These are phyloP conservation scores for Aureobasidium uvarum DNA, from an alignment of 2,329 filamentous ascomycete species.

Conservation along the genomic window DNA sequence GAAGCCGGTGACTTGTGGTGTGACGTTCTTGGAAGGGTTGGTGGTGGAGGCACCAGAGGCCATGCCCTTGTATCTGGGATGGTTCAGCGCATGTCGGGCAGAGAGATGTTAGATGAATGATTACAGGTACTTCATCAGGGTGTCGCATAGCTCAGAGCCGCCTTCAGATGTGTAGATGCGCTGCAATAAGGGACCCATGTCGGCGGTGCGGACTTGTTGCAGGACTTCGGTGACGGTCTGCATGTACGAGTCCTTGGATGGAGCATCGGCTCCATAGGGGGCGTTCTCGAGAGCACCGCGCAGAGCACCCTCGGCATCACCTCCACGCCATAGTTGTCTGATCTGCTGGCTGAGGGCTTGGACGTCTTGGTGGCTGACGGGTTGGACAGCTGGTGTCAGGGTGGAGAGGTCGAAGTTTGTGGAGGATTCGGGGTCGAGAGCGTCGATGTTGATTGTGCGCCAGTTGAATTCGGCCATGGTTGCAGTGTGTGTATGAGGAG, in stretches of 20 bases:
- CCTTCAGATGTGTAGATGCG: constrained; percentile 74
- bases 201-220: constrained; percentile 91
- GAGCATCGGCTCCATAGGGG: constrained; percentile 62
- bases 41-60: constrained; percentile 35
- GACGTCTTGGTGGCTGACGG: constrained; percentile 73
- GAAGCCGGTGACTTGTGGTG: constrained; percentile 83
- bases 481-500: not conserved
- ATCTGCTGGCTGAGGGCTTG: constrained; percentile 77
- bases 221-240: constrained; percentile 88
- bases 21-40: constrained; percentile 46
- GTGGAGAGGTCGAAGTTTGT: constrained; percentile 88
- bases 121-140: constrained; percentile 96
- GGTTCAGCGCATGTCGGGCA: not conserved
- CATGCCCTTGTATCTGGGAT: constrained; percentile 85
- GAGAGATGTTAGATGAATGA: constrained; percentile 38
- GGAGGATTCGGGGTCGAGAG: constrained; percentile 83
- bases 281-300: constrained; percentile 80
- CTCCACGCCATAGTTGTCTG: constrained; percentile 80
- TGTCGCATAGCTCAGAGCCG: constrained; percentile 82
- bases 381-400: constrained; percentile 71
- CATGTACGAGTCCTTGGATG: constrained; percentile 72
- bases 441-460: constrained; percentile 93
- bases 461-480: constrained; percentile 57
- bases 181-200: constrained; percentile 87
- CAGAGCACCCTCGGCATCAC: constrained; percentile 83